Evolutionary conservation across 192 early-diverging fungal genomes (phyloP).

Genomic region (Coemansia sp.): DNA sequence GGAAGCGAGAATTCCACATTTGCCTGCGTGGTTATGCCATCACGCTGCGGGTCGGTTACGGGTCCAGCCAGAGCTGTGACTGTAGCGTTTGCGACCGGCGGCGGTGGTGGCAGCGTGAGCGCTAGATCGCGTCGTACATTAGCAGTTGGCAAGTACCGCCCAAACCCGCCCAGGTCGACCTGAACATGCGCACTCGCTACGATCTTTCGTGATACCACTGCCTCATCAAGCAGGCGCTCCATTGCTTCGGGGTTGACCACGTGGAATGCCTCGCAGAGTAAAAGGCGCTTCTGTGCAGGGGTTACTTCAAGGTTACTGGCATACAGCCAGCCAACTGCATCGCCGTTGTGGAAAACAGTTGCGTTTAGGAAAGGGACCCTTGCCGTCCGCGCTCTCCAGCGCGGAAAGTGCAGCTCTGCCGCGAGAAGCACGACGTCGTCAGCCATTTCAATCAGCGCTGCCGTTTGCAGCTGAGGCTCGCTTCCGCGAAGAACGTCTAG

Average conservation of each 20-base stretch:
- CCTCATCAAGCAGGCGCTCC: conserved; percentile 13
- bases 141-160: conserved; percentile 17
- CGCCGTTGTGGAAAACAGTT: conserved; percentile 20
- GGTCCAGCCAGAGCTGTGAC: conserved; percentile 14
- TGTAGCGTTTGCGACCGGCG: conserved; percentile 3
- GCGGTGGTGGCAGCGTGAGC: conserved; percentile 10
- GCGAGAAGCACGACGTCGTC: conserved; percentile 19
- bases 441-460: conserved; percentile 17
- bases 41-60: neutral
- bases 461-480: conserved; percentile 14
- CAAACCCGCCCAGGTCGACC: conserved; percentile 31
- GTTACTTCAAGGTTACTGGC: conserved; percentile 11
- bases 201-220: conserved; percentile 11
- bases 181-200: conserved; percentile 1
- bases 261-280: conserved; percentile 23
- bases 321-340: conserved; percentile 24
- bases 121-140: conserved; percentile 8
- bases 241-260: conserved; percentile 21
- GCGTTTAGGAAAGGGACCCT: conserved; percentile 20
- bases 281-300: conserved; percentile 1
- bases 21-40: conserved; percentile 17
- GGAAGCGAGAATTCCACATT: conserved; percentile 4
- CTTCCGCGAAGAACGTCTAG: conserved; percentile 2
- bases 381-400: conserved; percentile 1
- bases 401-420: conserved; percentile 16